Percentiles rank a stretch among this genome's conserved stretches.
These are phyloP conservation scores for Lasiosphaeria hispida DNA, from an alignment of 495 filamentous ascomycete species.

Conservation along the genomic window DNA sequence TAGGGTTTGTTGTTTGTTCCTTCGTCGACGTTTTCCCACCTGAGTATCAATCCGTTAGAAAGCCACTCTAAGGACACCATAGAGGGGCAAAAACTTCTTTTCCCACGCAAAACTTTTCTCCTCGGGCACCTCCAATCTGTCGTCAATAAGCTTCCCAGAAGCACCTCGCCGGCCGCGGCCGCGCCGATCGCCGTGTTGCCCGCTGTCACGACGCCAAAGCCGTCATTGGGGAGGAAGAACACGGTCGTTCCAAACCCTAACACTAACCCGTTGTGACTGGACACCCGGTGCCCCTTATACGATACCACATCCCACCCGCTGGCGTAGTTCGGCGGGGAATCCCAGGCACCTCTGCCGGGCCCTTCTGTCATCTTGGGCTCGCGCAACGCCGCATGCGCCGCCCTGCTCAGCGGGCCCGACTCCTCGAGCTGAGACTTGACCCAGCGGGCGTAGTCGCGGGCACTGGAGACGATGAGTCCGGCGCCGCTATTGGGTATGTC, in stretches of 20 bases:
- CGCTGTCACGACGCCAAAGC: conserved; percentile 47
- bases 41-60: conserved; percentile 1
- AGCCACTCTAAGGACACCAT: neutral
- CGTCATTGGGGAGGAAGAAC: conserved; percentile 43
- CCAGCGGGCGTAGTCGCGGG: conserved; percentile 54
- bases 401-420: conserved; percentile 30
- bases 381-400: conserved; percentile 39
- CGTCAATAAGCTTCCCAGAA: conserved; percentile 42
- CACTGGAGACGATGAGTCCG: conserved; percentile 49
- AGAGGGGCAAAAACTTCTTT: conserved; percentile 12
- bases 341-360: conserved; percentile 11
- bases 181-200: conserved; percentile 41
- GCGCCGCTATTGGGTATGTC: conserved; percentile 32
- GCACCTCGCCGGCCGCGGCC: conserved; percentile 25
- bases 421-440: conserved; percentile 31
- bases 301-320: conserved; percentile 45
- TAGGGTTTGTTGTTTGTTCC: conserved; percentile 14
- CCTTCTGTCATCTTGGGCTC: conserved; percentile 34
- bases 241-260: conserved; percentile 44
- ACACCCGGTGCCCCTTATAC: conserved; percentile 43
- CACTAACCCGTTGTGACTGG: conserved; percentile 47
- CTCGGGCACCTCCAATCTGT: conserved; percentile 33
- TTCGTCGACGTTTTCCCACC: conserved; percentile 11
- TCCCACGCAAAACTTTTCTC: conserved; percentile 32
- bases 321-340: conserved; percentile 37